phyloP scores from a whole-genome alignment of 2,329 filamentous ascomycete genomes.

The Hymenoscyphus fructigenus region DNA sequence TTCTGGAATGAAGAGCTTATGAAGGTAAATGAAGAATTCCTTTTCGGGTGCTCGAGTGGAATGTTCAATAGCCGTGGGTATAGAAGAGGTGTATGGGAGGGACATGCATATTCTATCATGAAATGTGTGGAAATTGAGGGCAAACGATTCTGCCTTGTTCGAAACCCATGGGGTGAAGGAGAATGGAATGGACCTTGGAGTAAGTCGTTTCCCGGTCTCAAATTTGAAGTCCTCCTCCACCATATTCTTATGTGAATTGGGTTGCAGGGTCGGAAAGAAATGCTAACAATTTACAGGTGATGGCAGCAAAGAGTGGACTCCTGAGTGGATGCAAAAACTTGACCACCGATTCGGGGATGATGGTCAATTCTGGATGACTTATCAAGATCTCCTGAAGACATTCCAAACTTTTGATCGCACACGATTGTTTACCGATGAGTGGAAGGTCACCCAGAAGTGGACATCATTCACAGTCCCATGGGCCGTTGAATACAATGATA shows the following conservation, averaged over 20 bases:
- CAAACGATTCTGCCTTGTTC: slow-evolving; percentile 51
- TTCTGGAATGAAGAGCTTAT: slow-evolving; percentile 83
- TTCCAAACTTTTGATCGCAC: slow-evolving; percentile 61
- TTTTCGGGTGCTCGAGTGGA: slow-evolving; percentile 63
- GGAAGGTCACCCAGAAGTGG: slow-evolving; percentile 61
- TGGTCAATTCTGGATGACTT: slow-evolving; percentile 63
- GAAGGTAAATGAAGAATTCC: slow-evolving; percentile 77
- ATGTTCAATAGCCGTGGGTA: slow-evolving; percentile 30
- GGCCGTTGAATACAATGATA: slow-evolving; percentile 55
- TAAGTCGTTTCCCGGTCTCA: slow-evolving; percentile 7
- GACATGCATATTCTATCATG: slow-evolving; percentile 42
- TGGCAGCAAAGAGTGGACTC: slow-evolving; percentile 62
- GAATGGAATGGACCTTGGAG: slow-evolving; percentile 59
- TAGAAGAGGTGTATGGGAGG: slow-evolving; percentile 55
- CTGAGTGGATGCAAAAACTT: slow-evolving; percentile 56
- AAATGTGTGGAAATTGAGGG: slow-evolving; percentile 53
- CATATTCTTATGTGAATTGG: not conserved
- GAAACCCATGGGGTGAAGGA: slow-evolving; percentile 60
- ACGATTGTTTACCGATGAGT: slow-evolving; percentile 58
- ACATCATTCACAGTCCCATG: slow-evolving; percentile 61
- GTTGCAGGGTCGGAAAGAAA: not conserved
- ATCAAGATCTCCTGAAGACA: slow-evolving; percentile 60
- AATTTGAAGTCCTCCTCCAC: too few relatives aligned
- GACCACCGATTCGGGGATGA: slow-evolving; percentile 61
- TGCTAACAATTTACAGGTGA: slow-evolving; percentile 37